Base-by-base conservation (phyloP, 1,284 basidiomycete species). In the Sanghuangporus baumii region DNA sequence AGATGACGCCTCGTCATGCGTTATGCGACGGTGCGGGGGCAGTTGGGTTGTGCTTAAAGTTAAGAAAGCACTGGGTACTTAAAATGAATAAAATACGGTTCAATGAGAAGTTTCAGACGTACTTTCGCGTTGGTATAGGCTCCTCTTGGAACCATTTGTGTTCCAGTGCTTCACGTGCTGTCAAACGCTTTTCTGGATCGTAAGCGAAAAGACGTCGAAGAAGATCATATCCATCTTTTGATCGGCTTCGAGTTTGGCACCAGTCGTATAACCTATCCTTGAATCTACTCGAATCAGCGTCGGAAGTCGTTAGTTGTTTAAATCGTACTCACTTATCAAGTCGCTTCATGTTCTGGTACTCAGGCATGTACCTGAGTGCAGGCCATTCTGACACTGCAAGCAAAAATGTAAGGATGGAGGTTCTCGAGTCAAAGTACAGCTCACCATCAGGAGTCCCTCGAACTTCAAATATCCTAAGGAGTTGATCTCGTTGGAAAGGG, bases 391-490 rank as follows among this genome's bases (percentile, higher is more conserved):
- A 59, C 16, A 58, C 18, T 46, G 43, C 4, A 62, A 57, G 40
- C 40, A 23, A 20, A 11, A 6, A n/a, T 16, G 34, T 41, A 14
- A 54, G 9, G 43, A 16, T 16, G 47, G 47, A 18, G 6, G 16
- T 7, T 46, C 65, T 57, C 1, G 12, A 40, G 31, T 58, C 47
- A 18, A 62, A 47, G 20, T 18, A 36, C 6, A 40, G 20, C 9
- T 0, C 68, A 93, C 93, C 88, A 63, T 89, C 83, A 20, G 96
- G 93, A 0, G 91, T 93, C 1, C 97, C 97, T 11, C 98, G 76
- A 0, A 99, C 89, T 67, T 99, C 97, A 65, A 98, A 91, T 48
- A 99, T 98, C 76, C 94, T 95, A 38, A 91, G 78, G 66, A 99
- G 81, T 71, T 99, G 97, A 74, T 99, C 96, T 61, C 88, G 83